Evolutionary conservation across 2,329 filamentous ascomycete genomes (phyloP).

Genomic region (Colletotrichum graminicola): DNA sequence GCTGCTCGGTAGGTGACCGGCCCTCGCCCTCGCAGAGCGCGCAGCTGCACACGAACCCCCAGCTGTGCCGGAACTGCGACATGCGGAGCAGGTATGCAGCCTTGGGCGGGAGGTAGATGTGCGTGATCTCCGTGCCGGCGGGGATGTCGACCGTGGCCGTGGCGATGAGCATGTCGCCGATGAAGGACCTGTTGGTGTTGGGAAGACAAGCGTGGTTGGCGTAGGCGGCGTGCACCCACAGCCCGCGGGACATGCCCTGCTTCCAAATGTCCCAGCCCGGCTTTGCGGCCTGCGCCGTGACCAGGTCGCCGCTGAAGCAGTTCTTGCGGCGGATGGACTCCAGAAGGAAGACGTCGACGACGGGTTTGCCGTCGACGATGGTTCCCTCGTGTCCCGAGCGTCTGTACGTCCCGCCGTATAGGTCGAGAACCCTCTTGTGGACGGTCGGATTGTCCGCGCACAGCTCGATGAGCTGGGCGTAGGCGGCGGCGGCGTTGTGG

Average conservation of each 20-base stretch:
- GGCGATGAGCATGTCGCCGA: conserved; percentile 51
- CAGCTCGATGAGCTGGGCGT: conserved; percentile 55
- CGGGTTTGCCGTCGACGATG: conserved; percentile 50
- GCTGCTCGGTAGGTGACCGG: conserved; percentile 34
- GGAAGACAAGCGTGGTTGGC: conserved; percentile 54
- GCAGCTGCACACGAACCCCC: conserved; percentile 58
- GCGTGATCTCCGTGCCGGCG: conserved; percentile 54
- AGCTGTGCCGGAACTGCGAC: conserved; percentile 48
- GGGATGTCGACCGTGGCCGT: conserved; percentile 54
- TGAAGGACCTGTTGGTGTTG: conserved; percentile 51
- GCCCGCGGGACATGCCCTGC: conserved; percentile 46
- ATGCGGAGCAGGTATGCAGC: conserved; percentile 46
- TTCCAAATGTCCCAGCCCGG: conserved; percentile 44
- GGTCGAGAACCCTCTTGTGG: conserved; percentile 50
- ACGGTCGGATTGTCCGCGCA: conserved; percentile 55
- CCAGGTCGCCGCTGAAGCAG: conserved; percentile 53
- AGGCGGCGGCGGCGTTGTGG: conserved; percentile 57
- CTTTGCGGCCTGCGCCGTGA: conserved; percentile 48
- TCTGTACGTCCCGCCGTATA: conserved; percentile 53
- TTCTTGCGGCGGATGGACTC: conserved; percentile 57
- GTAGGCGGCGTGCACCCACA: conserved; percentile 52
- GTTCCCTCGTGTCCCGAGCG: conserved; percentile 49
- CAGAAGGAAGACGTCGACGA: conserved; percentile 55
- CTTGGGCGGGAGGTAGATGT: conserved; percentile 54
- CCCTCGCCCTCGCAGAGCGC: conserved; percentile 52